These are phyloP conservation scores for Citrus cavaleriei DNA, from an alignment of 345 rosid genomes.

Conservation along the genomic window DNA sequence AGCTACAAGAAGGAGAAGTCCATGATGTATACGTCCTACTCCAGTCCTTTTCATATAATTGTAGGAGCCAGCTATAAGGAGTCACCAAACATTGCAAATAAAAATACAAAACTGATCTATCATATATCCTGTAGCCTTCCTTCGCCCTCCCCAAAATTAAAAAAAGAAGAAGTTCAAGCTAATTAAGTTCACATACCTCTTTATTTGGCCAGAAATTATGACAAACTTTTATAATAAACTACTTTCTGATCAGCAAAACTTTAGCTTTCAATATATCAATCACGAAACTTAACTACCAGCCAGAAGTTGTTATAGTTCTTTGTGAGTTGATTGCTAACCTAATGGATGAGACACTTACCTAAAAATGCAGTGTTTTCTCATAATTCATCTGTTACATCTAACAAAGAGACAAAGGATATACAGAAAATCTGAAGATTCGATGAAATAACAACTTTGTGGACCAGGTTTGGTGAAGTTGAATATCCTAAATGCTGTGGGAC, in stretches of 20 bases:
- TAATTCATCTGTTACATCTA: background rate
- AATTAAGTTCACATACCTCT: background rate
- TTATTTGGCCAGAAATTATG: background rate
- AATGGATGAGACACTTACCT: conserved; percentile 10
- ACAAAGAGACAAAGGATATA: background rate
- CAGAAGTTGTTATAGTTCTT: background rate
- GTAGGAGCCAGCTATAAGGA: conserved; percentile 19
- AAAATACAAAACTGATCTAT: background rate
- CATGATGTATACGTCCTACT: background rate
- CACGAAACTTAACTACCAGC: too few species aligned
- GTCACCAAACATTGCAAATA: conserved; percentile 13
- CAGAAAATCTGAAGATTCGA: background rate
- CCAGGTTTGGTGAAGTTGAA: background rate
- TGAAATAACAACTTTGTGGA: background rate
- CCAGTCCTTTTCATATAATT: conserved; percentile 8
- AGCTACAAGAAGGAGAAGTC: conserved; percentile 10
- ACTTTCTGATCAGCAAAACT: background rate
- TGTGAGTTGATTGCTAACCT: conserved; percentile 3
- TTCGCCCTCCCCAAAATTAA: too few species aligned
- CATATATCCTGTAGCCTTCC: too few species aligned
- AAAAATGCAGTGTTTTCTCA: background rate
- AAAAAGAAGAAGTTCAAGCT: background rate
- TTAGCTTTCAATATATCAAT: background rate
- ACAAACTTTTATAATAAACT: background rate
- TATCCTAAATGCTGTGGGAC: background rate